Evolutionary conservation across 768 basidiomycete genomes (phyloP), one percentile per base, ranked within the genome.

Genomic region (Kwoniella dendrophila): DNA sequence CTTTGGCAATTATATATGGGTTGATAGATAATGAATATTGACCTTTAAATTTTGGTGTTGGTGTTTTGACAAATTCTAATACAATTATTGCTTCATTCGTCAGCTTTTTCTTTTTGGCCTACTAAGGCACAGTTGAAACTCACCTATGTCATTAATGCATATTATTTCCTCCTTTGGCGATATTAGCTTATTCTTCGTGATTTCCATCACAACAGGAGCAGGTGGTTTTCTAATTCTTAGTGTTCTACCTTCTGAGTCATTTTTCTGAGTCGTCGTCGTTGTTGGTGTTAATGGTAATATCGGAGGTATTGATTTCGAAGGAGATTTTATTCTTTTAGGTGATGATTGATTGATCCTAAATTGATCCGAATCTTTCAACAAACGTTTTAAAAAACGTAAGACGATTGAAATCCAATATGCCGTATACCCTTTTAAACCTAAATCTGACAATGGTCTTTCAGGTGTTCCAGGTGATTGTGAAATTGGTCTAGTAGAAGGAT

Each of bases 371-470:
- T 68, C 65, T 10, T 38, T 64, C 5, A 76, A 52, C 18, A 67
- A 43, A 14, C 50, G 18, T 14, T 55, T 45, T 3, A 72, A 58
- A n/a, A 72, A 61, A 2, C 71, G 59, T 10, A 75, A 55, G 16
- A 79, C 58, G 1, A 70, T 61, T 6, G 70, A 69, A 1, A 62
- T 62, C 78, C 78, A 79, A 56, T 75, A 78, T 11, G 75, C 76
- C 22, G 79, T 85, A 80, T 98, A 99, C 60, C 91, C 89, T 56
- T 90, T 85, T 11, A 94, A 83, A 6, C 96, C 96, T 16, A 98
- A 86, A 65, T 93, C 92, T 0, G 93, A 96, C 3, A 99, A 82
- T 0, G 96, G 96, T 8, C 95, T 86, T 80, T 99, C 96, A 0
- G 96, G 96, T 1, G 92, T 92, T 18, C 93, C 93, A 5, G 90